Conservation (phyloP, 371 early-diverging fungal species). For the Zychaea mexicana region DNA sequence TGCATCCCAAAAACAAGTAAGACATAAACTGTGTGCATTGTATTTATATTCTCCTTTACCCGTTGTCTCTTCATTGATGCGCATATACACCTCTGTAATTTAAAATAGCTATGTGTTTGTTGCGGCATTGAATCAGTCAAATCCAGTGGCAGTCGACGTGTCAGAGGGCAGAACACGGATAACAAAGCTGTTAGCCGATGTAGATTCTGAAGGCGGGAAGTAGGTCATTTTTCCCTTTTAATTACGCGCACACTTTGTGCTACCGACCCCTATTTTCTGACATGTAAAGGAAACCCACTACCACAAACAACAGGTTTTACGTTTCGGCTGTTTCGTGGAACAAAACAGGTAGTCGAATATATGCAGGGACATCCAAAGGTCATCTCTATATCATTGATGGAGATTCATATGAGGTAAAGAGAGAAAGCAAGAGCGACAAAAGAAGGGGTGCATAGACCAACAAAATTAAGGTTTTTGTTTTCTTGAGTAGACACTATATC, state of each 20-base stretch:
- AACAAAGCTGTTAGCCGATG: slow-evolving; percentile 17
- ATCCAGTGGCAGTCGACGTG: slow-evolving; percentile 57
- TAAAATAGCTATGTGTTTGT: slow-evolving; percentile 50
- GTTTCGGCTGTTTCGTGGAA: slow-evolving; percentile 46
- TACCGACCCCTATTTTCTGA: too few species aligned
- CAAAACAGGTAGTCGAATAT: slow-evolving; percentile 66
- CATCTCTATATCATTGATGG: slow-evolving; percentile 62
- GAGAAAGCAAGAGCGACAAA: background rate
- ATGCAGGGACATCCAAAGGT: slow-evolving; percentile 75
- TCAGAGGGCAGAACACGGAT: slow-evolving; percentile 20
- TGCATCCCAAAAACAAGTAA: slow-evolving; percentile 75
- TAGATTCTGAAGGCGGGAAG: slow-evolving; percentile 17
- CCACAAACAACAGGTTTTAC: too few species aligned
- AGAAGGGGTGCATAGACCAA: background rate
- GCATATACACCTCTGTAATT: background rate
- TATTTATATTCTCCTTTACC: background rate
- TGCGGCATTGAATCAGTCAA: slow-evolving; percentile 54
- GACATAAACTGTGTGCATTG: slow-evolving; percentile 4
- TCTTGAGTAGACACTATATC: slow-evolving; percentile 3
- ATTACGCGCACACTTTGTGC: too few species aligned
- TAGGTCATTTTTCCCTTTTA: too few species aligned
- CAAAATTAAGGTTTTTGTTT: too few species aligned
- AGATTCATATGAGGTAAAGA: slow-evolving; percentile 51
- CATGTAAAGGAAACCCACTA: too few species aligned
- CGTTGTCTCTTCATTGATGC: background rate